phyloP scores from a whole-genome alignment of 2,329 filamentous ascomycete species.

The Fusarium odoratissimum region DNA sequence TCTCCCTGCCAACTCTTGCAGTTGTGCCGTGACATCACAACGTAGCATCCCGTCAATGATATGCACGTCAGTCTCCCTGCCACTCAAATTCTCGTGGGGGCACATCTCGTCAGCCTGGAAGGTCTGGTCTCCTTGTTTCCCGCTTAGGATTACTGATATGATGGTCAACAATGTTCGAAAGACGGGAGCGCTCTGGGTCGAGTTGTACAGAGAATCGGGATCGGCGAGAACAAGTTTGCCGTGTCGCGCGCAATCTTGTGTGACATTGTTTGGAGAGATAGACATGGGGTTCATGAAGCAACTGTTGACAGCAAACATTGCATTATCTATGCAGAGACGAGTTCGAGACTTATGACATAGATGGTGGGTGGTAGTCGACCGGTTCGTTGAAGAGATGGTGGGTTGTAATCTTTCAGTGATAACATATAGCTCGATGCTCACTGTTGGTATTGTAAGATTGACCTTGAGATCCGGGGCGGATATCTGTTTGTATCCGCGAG shows the following conservation, averaged over 20 bases:
- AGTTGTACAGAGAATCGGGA: constrained; percentile 74
- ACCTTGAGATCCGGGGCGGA: not conserved
- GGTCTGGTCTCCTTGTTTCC: not conserved
- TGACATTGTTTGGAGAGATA: constrained; percentile 74
- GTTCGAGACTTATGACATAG: constrained; percentile 79
- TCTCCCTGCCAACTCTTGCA: constrained; percentile 83
- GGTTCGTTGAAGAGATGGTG: not conserved
- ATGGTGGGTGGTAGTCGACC: not conserved
- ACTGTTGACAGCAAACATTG: constrained; percentile 63
- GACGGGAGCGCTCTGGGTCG: constrained; percentile 45
- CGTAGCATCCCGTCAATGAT: constrained; percentile 81
- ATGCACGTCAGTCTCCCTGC: constrained; percentile 76
- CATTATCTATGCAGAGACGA: constrained; percentile 78
- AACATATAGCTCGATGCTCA: not conserved
- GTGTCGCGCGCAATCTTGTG: constrained; percentile 74
- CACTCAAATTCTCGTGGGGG: constrained; percentile 72
- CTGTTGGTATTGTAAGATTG: not conserved
- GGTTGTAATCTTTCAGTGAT: not conserved
- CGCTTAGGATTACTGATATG: not conserved
- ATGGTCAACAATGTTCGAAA: not conserved
- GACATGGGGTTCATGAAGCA: constrained; percentile 68
- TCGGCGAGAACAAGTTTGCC: constrained; percentile 74
- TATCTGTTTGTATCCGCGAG: not conserved
- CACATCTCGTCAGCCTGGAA: not conserved
- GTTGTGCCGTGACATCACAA: constrained; percentile 89